Percentiles rank a stretch among this genome's conserved stretches.
Evolutionary conservation across 2,329 filamentous ascomycete genomes (phyloP).

Genomic region (Trichoderma arundinaceum): DNA sequence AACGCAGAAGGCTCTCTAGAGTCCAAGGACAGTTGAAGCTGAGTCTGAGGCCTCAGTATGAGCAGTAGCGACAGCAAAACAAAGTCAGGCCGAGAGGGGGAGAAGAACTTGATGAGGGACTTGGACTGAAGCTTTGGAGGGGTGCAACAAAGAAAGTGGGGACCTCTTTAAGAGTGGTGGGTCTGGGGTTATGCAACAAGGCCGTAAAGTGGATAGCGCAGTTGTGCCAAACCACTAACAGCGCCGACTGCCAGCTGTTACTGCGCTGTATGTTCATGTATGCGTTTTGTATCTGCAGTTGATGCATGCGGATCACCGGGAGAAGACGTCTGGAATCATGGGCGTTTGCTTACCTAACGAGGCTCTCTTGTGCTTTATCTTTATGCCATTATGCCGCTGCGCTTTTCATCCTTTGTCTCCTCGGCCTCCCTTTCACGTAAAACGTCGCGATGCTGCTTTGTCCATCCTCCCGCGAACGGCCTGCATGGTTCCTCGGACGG

Average conservation of each 20-base stretch:
- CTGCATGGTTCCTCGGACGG: constrained; percentile 17
- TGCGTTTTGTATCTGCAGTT: constrained; percentile 22
- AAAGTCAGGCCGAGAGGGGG: constrained; percentile 26
- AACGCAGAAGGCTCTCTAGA: background rate
- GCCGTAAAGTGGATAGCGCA: constrained; percentile 17
- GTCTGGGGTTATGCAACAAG: constrained; percentile 30
- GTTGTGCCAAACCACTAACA: constrained; percentile 28
- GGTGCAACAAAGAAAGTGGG: constrained; percentile 31
- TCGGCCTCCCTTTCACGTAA: too few relatives aligned
- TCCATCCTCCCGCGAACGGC: background rate
- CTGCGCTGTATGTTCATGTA: constrained; percentile 25
- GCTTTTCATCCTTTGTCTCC: background rate
- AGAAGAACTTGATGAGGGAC: constrained; percentile 31
- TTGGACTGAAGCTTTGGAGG: constrained; percentile 32
- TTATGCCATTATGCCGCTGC: background rate
- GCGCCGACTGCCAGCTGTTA: background rate
- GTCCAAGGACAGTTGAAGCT: constrained; percentile 7
- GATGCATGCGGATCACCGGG: constrained; percentile 26
- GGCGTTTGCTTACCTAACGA: constrained; percentile 13
- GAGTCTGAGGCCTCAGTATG: constrained; percentile 23
- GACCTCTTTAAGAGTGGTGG: constrained; percentile 24
- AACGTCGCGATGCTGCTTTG: too few relatives aligned
- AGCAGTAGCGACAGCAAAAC: constrained; percentile 20
- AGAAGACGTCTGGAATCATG: constrained; percentile 18
- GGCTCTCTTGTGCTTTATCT: background rate